These are phyloP conservation scores for Candida labiduridarum DNA, from an alignment of 1,139 yeast species.

Conservation along the genomic window DNA sequence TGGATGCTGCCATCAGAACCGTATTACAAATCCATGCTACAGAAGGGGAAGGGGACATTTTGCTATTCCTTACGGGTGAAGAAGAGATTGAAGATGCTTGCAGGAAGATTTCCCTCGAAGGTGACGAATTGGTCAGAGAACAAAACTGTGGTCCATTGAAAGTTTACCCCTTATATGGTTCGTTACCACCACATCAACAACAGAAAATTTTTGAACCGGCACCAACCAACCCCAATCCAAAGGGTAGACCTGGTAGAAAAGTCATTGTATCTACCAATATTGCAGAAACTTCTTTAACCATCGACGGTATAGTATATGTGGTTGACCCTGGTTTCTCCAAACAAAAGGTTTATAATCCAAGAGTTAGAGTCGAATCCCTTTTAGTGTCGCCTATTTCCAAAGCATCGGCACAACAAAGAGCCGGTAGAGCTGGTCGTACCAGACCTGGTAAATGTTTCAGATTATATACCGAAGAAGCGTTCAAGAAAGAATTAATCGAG, in stretches of 20 bases:
- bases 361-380: conserved; percentile 92
- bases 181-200: conserved; percentile 94
- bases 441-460: conserved; percentile 98
- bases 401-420: conserved; percentile 97
- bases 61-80: conserved; percentile 92
- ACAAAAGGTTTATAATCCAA: conserved; percentile 95
- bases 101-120: conserved; percentile 81
- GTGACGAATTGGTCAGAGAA: conserved; percentile 85
- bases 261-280: conserved; percentile 93
- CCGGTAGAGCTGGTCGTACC: conserved; percentile 99
- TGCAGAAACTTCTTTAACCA: conserved; percentile 97
- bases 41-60: conserved; percentile 90
- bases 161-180: conserved; percentile 93
- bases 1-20: conserved; percentile 93
- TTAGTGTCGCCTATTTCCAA: conserved; percentile 95
- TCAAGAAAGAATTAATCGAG: conserved; percentile 88
- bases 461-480: conserved; percentile 94
- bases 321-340: conserved; percentile 98
- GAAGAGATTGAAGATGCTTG: conserved; percentile 99
- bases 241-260: conserved; percentile 90
- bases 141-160: conserved; percentile 85
- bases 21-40: conserved; percentile 96
- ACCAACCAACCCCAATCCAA: conserved; percentile 60
- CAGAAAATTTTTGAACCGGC: conserved; percentile 93
- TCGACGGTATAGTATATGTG: conserved; percentile 95